A percentile compares a stretch with the other conserved stretches of the same genome.
Evolutionary conservation across 1,139 yeast species (phyloP).

Genomic region (Pichia inconspicua): DNA sequence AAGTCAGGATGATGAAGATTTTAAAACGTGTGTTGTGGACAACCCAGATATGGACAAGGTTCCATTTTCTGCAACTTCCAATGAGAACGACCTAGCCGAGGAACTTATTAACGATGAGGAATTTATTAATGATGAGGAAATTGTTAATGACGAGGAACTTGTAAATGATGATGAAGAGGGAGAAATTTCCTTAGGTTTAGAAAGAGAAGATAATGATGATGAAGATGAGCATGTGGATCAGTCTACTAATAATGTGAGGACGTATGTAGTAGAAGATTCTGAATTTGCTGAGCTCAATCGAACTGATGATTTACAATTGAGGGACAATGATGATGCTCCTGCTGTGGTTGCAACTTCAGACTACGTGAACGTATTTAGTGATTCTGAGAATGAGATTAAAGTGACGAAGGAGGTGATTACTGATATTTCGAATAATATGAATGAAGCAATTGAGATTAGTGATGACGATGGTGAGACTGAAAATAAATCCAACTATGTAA

Average conservation of each 20-base stretch:
- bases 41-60: background rate
- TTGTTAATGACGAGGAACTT: constrained; percentile 1
- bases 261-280: background rate
- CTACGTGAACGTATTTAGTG: constrained; percentile 5
- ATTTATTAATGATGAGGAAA: background rate
- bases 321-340: background rate
- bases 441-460: background rate
- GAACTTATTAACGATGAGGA: constrained; percentile 1
- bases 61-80: background rate
- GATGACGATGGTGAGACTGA: background rate
- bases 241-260: no score
- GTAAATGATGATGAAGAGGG: constrained; percentile 4
- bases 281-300: constrained; percentile 4
- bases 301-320: background rate
- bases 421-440: background rate
- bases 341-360: background rate
- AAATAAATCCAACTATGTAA: background rate
- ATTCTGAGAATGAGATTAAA: constrained; percentile 5
- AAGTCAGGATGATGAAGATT: constrained; percentile 7
- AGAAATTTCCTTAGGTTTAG: background rate
- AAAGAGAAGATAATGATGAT: background rate
- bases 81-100: background rate
- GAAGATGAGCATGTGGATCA: background rate
- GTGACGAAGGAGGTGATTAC: background rate
- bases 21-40: constrained; percentile 2